These are phyloP conservation scores for Diutina neorugosa DNA, from an alignment of 1,139 yeast genomes.

Conservation along the genomic window DNA sequence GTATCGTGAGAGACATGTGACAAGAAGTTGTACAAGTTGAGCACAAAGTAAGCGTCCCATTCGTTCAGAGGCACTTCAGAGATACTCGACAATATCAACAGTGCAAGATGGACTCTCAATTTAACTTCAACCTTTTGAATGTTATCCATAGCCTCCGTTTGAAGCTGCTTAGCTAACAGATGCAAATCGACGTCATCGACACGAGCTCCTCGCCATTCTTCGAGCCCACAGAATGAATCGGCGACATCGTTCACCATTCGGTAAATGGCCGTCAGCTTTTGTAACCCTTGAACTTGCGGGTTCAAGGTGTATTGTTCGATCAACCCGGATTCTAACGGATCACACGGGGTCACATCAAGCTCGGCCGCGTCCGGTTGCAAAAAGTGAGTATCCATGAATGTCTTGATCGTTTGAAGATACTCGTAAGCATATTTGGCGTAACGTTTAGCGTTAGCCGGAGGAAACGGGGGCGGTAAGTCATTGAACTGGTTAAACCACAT, in stretches of 20 bases:
- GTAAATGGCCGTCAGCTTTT: not conserved
- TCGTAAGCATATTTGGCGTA: not conserved
- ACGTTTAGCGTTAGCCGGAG: not conserved
- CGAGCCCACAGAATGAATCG: not conserved
- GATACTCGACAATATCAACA: not conserved
- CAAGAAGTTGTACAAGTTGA: not conserved
- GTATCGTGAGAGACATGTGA: not conserved
- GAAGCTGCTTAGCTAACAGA: not conserved
- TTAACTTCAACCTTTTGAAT: not conserved
- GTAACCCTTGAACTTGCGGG: not conserved
- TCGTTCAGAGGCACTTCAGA: not conserved
- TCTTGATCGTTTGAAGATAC: not conserved
- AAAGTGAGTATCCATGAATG: not conserved
- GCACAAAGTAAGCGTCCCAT: not conserved
- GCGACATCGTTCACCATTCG: not conserved
- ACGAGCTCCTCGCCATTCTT: not conserved
- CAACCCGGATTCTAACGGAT: not conserved
- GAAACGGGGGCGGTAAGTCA: not conserved
- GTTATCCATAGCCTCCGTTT: not conserved
- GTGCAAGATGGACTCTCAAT: not conserved
- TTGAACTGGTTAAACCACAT: constrained; percentile 1
- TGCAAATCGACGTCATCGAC: not conserved
- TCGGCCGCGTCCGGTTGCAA: not conserved
- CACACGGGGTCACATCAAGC: not conserved
- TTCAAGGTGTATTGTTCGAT: not conserved